These are phyloP conservation scores for Colletotrichum gigasporum DNA, from an alignment of 2,329 filamentous ascomycete genomes.

Conservation along the genomic window DNA sequence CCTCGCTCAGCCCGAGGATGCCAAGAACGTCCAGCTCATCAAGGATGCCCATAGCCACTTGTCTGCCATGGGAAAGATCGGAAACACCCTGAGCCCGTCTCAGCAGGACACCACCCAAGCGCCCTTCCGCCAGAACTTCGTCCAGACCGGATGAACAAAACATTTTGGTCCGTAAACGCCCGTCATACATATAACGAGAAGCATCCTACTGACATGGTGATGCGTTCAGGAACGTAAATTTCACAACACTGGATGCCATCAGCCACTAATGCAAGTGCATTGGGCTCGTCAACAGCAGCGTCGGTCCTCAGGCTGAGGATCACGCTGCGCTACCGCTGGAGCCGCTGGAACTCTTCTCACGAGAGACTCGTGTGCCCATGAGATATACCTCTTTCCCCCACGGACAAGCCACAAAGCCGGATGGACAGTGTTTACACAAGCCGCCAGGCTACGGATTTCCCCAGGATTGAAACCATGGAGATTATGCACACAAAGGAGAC, in stretches of 20 bases:
- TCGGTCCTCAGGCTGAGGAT: constrained; percentile 17
- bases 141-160: constrained; percentile 42
- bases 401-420: constrained; percentile 13
- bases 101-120: constrained; percentile 15
- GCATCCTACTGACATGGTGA: constrained; percentile 1
- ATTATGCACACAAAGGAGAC: not conserved
- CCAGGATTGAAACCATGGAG: constrained; percentile 21
- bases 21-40: constrained; percentile 64
- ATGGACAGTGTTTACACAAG: constrained; percentile 10
- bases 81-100: constrained; percentile 42
- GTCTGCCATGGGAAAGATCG: constrained; percentile 62
- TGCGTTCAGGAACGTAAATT: not conserved
- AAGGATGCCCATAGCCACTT: constrained; percentile 60
- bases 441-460: constrained; percentile 10
- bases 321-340: not conserved
- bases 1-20: constrained; percentile 59
- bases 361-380: constrained; percentile 15
- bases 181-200: not conserved
- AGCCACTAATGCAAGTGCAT: constrained; percentile 25
- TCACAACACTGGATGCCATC: constrained; percentile 11
- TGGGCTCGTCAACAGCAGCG: not conserved
- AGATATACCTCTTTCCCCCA: constrained; percentile 7
- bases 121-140: constrained; percentile 33
- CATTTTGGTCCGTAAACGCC: constrained; percentile 26
- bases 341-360: constrained; percentile 4